Conservation (phyloP, 2,329 filamentous ascomycete species). For the Colletotrichum cereale region DNA sequence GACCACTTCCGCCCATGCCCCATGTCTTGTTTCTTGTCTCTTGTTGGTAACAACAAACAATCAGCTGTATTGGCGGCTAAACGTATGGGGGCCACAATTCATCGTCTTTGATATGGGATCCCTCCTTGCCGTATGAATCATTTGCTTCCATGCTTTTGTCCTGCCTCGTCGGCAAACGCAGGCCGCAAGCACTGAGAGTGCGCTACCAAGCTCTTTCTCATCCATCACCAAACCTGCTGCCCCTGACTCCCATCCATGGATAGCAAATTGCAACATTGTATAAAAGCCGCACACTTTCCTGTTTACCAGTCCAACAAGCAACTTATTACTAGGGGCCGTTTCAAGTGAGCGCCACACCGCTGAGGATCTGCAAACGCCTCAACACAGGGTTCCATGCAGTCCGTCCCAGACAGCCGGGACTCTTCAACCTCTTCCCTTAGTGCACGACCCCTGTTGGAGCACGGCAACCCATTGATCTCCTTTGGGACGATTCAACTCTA, state of each 20-base stretch:
- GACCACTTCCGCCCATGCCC: background rate
- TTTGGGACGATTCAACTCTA: conserved; percentile 10
- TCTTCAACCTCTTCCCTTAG: conserved; percentile 15
- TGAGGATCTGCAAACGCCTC: conserved; percentile 10
- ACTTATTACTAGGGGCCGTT: background rate
- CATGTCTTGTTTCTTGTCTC: background rate
- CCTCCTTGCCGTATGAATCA: background rate
- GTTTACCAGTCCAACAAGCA: background rate
- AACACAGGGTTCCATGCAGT: background rate
- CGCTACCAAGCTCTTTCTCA: background rate
- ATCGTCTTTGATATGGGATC: background rate
- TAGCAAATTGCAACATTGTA: background rate
- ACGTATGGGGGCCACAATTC: background rate
- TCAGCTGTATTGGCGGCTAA: background rate
- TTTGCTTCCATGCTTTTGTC: background rate
- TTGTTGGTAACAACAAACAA: background rate
- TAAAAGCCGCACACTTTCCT: background rate
- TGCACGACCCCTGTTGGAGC: conserved; percentile 16
- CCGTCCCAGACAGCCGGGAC: conserved; percentile 7
- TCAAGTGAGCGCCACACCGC: conserved; percentile 1
- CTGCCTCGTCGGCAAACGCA: background rate
- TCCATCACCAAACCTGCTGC: background rate
- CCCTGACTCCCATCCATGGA: background rate
- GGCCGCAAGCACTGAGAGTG: background rate
- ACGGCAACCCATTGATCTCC: background rate